Conservation (phyloP, 441 rosid species). For the Francoa sonchifolia region DNA sequence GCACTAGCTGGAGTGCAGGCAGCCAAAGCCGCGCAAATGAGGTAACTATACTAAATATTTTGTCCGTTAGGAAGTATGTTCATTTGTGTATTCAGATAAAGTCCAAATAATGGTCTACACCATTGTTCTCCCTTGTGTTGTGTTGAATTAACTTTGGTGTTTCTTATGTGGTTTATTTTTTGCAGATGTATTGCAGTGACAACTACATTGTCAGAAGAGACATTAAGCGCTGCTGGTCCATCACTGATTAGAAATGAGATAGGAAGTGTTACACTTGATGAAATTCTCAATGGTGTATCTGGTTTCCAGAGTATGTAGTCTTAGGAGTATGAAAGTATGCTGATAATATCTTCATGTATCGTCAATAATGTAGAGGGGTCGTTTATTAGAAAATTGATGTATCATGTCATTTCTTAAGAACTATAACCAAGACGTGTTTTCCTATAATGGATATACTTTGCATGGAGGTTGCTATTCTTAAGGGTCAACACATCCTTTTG, state of each 20-base stretch:
- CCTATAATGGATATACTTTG: slow-evolving; percentile 22
- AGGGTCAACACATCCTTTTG: slow-evolving; percentile 5
- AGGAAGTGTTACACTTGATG: slow-evolving; percentile 61
- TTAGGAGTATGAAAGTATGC: slow-evolving; percentile 29
- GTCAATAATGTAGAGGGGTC: slow-evolving; percentile 21
- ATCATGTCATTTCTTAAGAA: slow-evolving; percentile 10
- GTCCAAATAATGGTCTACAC: slow-evolving; percentile 2
- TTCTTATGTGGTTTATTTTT: slow-evolving; percentile 12
- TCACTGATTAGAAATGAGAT: slow-evolving; percentile 67
- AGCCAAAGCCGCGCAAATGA: slow-evolving; percentile 91
- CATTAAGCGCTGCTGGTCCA: slow-evolving; percentile 53
- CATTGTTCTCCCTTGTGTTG: neutral
- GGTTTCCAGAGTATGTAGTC: slow-evolving; percentile 69
- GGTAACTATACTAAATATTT: slow-evolving; percentile 29
- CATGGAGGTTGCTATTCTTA: slow-evolving; percentile 15
- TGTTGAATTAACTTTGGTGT: neutral
- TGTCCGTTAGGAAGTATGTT: slow-evolving; percentile 2
- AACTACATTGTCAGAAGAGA: slow-evolving; percentile 67
- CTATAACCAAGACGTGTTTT: slow-evolving; percentile 8
- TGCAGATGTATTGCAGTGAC: slow-evolving; percentile 91
- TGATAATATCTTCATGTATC: slow-evolving; percentile 28
- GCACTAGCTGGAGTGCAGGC: slow-evolving; percentile 97
- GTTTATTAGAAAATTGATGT: too few species aligned
- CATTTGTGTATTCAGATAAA: slow-evolving; percentile 1
- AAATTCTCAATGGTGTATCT: slow-evolving; percentile 80